Percentiles rank a stretch among this genome's conserved stretches.
Evolutionary conservation across 1,284 basidiomycete species (phyloP).

Genomic region (Flammula alnicola): DNA sequence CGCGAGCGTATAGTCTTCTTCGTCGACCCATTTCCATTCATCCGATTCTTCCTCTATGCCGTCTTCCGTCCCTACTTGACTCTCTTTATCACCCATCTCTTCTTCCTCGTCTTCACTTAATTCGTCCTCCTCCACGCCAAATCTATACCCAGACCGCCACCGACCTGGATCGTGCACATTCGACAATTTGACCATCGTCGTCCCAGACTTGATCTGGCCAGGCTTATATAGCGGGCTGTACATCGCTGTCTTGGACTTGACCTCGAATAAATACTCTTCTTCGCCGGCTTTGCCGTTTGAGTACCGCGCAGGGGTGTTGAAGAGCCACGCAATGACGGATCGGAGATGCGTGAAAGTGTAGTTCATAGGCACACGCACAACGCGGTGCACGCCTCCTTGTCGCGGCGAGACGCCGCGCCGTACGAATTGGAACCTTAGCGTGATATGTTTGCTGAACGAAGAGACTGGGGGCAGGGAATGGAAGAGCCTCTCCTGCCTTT

Average conservation of each 20-base stretch:
- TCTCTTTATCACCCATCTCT: conserved; percentile 17
- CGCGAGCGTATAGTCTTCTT: conserved; percentile 62
- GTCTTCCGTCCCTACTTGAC: conserved; percentile 24
- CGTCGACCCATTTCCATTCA: conserved; percentile 64
- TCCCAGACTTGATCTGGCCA: conserved; percentile 58
- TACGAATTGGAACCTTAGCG: conserved; percentile 69
- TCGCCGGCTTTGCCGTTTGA: conserved; percentile 19
- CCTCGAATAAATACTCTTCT: conserved; percentile 62
- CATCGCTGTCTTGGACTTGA: conserved; percentile 50
- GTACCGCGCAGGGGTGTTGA: conserved; percentile 38
- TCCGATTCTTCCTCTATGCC: conserved; percentile 41
- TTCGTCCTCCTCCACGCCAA: conserved; percentile 22
- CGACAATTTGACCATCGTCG: conserved; percentile 57
- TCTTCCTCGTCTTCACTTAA: conserved; percentile 38
- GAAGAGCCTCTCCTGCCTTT: conserved; percentile 35
- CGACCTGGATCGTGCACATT: conserved; percentile 59
- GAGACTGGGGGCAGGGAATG: conserved; percentile 50
- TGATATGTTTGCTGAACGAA: conserved; percentile 57
- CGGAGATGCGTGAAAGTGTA: conserved; percentile 72
- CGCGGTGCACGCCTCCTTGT: conserved; percentile 58
- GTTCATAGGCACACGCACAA: conserved; percentile 70
- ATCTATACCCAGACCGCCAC: conserved; percentile 40
- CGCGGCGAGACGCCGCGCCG: conserved; percentile 33
- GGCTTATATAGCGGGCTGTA: conserved; percentile 43
- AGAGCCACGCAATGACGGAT: conserved; percentile 65